Evolutionary conservation across 2,329 filamentous ascomycete genomes (phyloP).

Genomic region (Microascus cirrosus): DNA sequence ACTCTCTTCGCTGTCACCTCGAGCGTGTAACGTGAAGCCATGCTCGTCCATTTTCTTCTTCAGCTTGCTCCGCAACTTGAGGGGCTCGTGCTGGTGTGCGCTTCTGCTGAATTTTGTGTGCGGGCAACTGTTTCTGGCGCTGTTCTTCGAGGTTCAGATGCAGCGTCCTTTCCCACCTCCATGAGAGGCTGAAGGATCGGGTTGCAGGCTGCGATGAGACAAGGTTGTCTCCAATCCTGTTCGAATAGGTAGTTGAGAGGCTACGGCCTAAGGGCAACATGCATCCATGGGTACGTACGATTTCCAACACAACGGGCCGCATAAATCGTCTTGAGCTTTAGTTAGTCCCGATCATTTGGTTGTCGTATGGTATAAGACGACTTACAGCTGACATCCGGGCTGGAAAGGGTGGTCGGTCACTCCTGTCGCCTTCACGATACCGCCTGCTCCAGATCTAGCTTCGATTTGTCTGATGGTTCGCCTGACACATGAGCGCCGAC

Average conservation of each 20-base stretch:
- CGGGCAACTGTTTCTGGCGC: not conserved
- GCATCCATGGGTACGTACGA: not conserved
- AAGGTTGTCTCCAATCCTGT: slow-evolving; percentile 14
- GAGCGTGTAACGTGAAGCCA: not conserved
- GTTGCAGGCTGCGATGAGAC: slow-evolving; percentile 17
- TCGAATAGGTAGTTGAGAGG: not conserved
- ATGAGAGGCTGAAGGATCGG: slow-evolving; percentile 16
- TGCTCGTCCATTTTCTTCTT: not conserved
- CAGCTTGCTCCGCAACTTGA: not conserved
- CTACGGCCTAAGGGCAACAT: not conserved
- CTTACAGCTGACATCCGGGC: not conserved
- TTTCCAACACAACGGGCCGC: not conserved
- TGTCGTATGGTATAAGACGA: not conserved
- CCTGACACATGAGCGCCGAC: not conserved
- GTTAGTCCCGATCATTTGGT: not conserved
- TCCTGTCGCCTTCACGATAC: not conserved
- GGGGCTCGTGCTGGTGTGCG: not conserved
- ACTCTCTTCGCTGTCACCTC: not conserved
- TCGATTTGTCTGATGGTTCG: not conserved
- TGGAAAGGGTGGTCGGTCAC: not conserved
- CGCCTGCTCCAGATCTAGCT: not conserved
- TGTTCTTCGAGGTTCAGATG: slow-evolving; percentile 7
- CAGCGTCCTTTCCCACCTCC: slow-evolving; percentile 10
- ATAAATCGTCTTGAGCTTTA: not conserved
- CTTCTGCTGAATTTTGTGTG: not conserved